Evolutionary conservation across 2,329 filamentous ascomycete species (phyloP), one percentile per base, ranked within the genome.

Genomic region (Pestalotiopsis sp.): DNA sequence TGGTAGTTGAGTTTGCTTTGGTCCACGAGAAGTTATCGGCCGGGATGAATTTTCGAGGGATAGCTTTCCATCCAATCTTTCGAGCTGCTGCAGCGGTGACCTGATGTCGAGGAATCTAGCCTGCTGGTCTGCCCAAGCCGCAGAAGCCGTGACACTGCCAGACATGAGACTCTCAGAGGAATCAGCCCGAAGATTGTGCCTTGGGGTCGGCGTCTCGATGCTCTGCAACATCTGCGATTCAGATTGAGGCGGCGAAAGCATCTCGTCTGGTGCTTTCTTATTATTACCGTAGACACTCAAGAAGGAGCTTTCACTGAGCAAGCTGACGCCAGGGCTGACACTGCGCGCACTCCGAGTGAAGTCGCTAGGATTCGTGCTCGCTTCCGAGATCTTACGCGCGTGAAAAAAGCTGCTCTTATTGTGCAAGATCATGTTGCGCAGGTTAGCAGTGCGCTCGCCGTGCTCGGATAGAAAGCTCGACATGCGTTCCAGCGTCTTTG

Each of bases 241-340:
- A 17, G 36, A 72, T 14, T 70, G 72, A 76, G 17, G 72, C 66
- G 56, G 36, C 41, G 58, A 57, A 36, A 14, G 39, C 45, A 39
- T 52, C 41, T 83, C 84, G 4, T 56, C 63, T 38, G 41, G 63
- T 13, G 63, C 38, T 14, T 25, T 59, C n/a, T 59, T 57, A 38
- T 25, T 59, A 27, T 82, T 78, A 2, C 89, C 90, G 67, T 92
- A 92, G 0, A 92, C 82, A 72, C 90, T 92, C 25, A 87, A 73
- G 73, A 92, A 91, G 0, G 90, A 92, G 75, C 89, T 91, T 76
- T 92, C 89, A 72, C 90, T 92, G 70, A 92, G 78, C 13, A 91
- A 82, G 71, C 90, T 92, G 64, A 92, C 78, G 41, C 85, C 86
- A 3, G 90, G 90, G 72, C 89, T 92, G 59, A 52, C 45, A 52